A percentile compares a stretch with the other conserved stretches of the same genome.
These are phyloP conservation scores for Termitomyces sp. DNA, from an alignment of 1,284 basidiomycete genomes.

Conservation along the genomic window DNA sequence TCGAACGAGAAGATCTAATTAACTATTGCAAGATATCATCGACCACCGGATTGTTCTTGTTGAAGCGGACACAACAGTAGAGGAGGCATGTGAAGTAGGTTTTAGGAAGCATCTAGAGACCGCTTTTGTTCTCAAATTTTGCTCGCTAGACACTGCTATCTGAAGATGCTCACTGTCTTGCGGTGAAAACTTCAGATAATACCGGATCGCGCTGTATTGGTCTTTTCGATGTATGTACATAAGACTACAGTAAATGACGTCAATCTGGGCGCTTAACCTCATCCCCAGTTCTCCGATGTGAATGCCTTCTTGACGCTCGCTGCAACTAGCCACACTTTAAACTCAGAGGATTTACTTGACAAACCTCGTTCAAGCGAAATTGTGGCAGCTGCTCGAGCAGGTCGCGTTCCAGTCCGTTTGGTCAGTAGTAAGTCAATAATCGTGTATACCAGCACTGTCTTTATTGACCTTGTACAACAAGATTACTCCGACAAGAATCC, in stretches of 20 bases:
- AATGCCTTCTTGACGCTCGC: slow-evolving; percentile 78
- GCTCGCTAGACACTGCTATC: slow-evolving; percentile 51
- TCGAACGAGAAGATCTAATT: neutral
- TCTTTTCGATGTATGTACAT: slow-evolving; percentile 78
- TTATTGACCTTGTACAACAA: slow-evolving; percentile 23
- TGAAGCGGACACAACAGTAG: slow-evolving; percentile 63
- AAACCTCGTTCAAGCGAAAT: slow-evolving; percentile 61
- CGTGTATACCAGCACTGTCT: neutral
- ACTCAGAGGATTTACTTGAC: slow-evolving; percentile 51
- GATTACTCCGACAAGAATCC: slow-evolving; percentile 81
- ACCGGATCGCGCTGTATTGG: slow-evolving; percentile 44
- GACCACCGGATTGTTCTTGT: slow-evolving; percentile 60
- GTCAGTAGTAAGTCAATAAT: slow-evolving; percentile 60
- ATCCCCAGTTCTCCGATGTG: slow-evolving; percentile 66
- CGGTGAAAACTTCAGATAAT: slow-evolving; percentile 37
- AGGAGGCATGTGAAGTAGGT: slow-evolving; percentile 74
- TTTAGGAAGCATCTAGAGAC: neutral
- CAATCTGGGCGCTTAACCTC: neutral
- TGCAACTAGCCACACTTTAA: slow-evolving; percentile 65
- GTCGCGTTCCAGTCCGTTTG: slow-evolving; percentile 64
- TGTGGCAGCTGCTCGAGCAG: slow-evolving; percentile 64
- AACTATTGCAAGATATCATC: slow-evolving; percentile 48
- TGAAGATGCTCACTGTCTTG: slow-evolving; percentile 59
- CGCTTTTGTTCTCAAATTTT: neutral
- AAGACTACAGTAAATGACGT: slow-evolving; percentile 6